Base-by-base conservation (phyloP, 306 rosid species). In the Cucumis cinereus region DNA sequence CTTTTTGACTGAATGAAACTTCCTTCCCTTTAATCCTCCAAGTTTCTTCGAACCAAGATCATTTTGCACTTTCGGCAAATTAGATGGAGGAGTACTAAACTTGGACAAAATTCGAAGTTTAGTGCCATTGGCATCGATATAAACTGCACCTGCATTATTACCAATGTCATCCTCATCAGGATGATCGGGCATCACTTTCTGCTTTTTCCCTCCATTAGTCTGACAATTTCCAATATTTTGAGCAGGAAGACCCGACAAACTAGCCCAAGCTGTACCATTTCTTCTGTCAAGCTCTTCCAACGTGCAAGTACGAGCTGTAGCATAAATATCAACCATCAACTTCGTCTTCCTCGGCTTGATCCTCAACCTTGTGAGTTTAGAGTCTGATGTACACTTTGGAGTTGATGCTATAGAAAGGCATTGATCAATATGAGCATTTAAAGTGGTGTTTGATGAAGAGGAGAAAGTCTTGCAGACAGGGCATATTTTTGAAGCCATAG, bases 391-490 rank as follows among this genome's bases (percentile, higher is more conserved):
- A 81, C 87, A 85, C 73, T 82, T 85, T 10, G 89, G 83, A 75
- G 87, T 70, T 40, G 91, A 74, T 79, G 86, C 91, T 66, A 75
- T 78, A 15, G 91, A 83, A 74, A 88, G 89, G 75, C 91, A 88
- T 73, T 88, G 91, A 77, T 88, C 91, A 7, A 88, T 88, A 71
- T 88, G 91, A 40, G 91, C 91, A 78, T 88, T 88, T 82, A 88
- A 80, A 73, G 91, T 88, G 53, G 91, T 88, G 55, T 88, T 88
- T 7, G 91, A 88, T 8, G 91, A 80, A 0, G 91, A 88, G 20
- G 91, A 85, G 83, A 88, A 88, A 45, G 80, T 78, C 70, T 83
- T 88, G 82, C 91, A 88, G 79, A 88, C 91, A 83, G 91, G 91
- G 86, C 91, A 88, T 36, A 78, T 52, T 81, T 88, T 80, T 2